Evolutionary conservation across 208 protist species (phyloP).

Genomic region (Leishmania major): DNA sequence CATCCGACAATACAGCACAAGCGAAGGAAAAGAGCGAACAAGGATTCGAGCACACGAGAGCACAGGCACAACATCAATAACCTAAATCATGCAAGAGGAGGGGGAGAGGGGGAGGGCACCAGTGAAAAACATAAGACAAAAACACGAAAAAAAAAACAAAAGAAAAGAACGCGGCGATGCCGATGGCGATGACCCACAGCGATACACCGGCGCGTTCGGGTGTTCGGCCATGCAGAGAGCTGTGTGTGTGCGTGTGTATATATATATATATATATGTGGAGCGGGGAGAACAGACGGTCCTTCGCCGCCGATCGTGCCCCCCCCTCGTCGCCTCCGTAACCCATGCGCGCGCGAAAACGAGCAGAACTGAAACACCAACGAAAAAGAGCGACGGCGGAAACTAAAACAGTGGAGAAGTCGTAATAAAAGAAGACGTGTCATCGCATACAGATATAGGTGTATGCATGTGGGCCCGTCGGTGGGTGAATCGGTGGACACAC

Average conservation of each 20-base stretch:
- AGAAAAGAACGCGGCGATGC: neutral
- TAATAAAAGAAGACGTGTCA: neutral
- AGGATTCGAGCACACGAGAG: neutral
- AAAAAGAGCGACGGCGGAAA: neutral
- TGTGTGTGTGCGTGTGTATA: neutral
- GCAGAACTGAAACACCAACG: neutral
- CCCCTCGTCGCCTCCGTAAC: too few species aligned
- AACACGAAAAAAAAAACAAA: neutral
- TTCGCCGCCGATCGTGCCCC: neutral
- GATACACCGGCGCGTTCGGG: neutral
- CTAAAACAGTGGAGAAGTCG: neutral
- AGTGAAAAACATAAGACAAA: neutral
- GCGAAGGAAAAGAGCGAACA: constrained; percentile 2
- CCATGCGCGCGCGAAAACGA: neutral
- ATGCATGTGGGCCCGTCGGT: neutral
- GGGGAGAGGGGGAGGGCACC: neutral
- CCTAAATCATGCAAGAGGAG: neutral
- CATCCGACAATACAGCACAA: neutral
- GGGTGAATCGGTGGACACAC: neutral
- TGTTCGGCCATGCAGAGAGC: neutral
- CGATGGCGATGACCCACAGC: neutral
- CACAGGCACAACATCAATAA: too few species aligned
- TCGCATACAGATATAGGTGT: neutral
- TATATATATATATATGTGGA: too few species aligned
- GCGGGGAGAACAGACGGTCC: neutral